phyloP scores from a whole-genome alignment of 306 rosid genomes.

The Lathyrus sativus region DNA sequence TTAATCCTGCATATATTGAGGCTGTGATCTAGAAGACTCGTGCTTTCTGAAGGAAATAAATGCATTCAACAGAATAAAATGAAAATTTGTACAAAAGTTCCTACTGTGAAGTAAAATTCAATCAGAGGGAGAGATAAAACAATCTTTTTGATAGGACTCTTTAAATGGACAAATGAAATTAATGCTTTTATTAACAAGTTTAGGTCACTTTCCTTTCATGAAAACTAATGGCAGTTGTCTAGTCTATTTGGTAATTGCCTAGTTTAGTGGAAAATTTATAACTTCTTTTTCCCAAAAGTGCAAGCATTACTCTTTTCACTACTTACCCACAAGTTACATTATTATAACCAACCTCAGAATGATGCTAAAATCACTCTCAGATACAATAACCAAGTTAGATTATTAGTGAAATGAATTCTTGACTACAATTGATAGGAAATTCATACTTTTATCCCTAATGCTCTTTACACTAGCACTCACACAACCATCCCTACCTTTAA shows the following conservation, averaged over 20 bases:
- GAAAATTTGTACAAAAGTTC: conserved; percentile 11
- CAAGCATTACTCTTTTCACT: conserved; percentile 16
- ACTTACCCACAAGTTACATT: conserved; percentile 7
- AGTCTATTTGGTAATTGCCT: conserved; percentile 5
- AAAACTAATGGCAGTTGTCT: conserved; percentile 13
- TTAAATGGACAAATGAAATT: conserved; percentile 21
- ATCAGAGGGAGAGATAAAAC: conserved; percentile 6
- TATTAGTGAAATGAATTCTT: conserved; percentile 14
- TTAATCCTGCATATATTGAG: conserved; percentile 49
- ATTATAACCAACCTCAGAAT: conserved; percentile 23
- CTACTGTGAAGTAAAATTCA: conserved; percentile 8
- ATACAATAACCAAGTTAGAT: conserved; percentile 20
- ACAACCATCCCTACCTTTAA: too few species aligned
- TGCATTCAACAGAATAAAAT: conserved; percentile 29
- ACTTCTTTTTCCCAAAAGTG: conserved; percentile 4
- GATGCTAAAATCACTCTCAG: conserved; percentile 10
- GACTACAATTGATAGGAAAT: conserved; percentile 6
- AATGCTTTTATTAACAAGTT: conserved; percentile 10
- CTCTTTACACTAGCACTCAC: conserved; percentile 8
- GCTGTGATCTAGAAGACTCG: conserved; percentile 68
- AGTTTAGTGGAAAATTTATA: conserved; percentile 28
- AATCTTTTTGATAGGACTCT: too few species aligned
- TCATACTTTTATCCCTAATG: neutral
- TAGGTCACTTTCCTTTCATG: neutral
- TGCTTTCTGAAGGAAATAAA: conserved; percentile 59